Base-by-base conservation (phyloP, 257 asterid species). In the Cinchona pubescens region DNA sequence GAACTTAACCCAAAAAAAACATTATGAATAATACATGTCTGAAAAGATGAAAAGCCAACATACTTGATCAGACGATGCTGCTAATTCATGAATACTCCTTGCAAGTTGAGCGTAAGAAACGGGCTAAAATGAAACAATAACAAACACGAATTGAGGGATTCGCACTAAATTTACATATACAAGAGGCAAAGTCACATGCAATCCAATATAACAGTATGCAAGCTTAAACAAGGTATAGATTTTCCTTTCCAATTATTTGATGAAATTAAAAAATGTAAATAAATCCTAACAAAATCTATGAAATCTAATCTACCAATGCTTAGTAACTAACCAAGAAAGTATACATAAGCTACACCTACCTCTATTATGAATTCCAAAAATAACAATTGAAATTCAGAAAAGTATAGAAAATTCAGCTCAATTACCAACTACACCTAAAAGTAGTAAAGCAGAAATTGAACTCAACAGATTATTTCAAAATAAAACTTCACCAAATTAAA, bases 81-180 rank as follows among this genome's bases (percentile, higher is more conserved):
- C 97, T 79, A 95, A 86, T 90, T 95, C 99, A 18, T 95, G 99
- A 83, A 95, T 95, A 82, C 97, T 95, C 88, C 99, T 87, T 15
- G 98, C 99, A 81, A 95, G 98, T 89, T 95, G 99, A 45, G 98
- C 99, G 79, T 95, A 95, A 43, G 99, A 95, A 79, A 95, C 99
- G 4, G 99, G 96, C 94, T 95, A 96, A 63, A 72, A 80, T 74
- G 60, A 65, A 79, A 46, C 64, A 42, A 75, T 38, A 69, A 38
- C 56, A 21, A 73, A 49, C 60, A 56, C 23, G 23, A 23, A 49
- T 3, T 5, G 35, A 45, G 18, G 29, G 30, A 80, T 79, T 72
- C 25, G 48, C 81, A 83, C 71, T 68, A 77, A 76, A 23, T 46
- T 64, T 68, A 76, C 68, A 23, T 21, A 21, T 15, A n/a, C 16